Evolutionary conservation across 2,329 filamentous ascomycete genomes (phyloP).

Genomic region (Phialophora verrucosa): DNA sequence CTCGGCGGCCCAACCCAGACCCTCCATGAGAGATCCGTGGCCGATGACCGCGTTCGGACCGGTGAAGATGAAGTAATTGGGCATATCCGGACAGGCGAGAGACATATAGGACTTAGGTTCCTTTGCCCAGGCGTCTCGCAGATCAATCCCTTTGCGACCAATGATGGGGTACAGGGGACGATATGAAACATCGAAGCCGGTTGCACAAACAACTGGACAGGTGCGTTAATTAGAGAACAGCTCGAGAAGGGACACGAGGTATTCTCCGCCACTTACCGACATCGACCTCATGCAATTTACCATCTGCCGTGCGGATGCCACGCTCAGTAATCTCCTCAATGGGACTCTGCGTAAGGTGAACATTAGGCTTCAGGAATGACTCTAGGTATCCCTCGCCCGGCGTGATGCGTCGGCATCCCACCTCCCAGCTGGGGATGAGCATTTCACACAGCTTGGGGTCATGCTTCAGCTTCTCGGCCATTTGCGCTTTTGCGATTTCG

Average conservation of each 20-base stretch:
- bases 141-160: conserved; percentile 40
- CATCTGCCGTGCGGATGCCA: conserved; percentile 37
- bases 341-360: conserved; percentile 42
- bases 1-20: conserved; percentile 39
- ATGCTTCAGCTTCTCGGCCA: conserved; percentile 31
- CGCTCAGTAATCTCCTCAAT: conserved; percentile 45
- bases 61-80: conserved; percentile 46
- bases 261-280: conserved; percentile 34
- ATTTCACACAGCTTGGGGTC: conserved; percentile 35
- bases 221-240: conserved; percentile 34
- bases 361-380: conserved; percentile 51
- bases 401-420: conserved; percentile 45
- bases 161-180: conserved; percentile 45
- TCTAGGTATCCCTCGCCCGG: conserved; percentile 58
- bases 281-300: conserved; percentile 2
- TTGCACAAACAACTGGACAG: conserved; percentile 46
- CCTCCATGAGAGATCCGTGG: conserved; percentile 41
- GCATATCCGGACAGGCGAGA: conserved; percentile 39
- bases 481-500: conserved; percentile 22
- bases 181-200: conserved; percentile 30
- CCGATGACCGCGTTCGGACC: conserved; percentile 17
- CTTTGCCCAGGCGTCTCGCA: conserved; percentile 42
- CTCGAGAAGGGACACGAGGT: conserved; percentile 9
- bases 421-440: conserved; percentile 39
- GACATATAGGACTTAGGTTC: conserved; percentile 42